These are phyloP conservation scores for Setaria italica DNA, from an alignment of 202 grass and related monocot genomes.

Conservation along the genomic window DNA sequence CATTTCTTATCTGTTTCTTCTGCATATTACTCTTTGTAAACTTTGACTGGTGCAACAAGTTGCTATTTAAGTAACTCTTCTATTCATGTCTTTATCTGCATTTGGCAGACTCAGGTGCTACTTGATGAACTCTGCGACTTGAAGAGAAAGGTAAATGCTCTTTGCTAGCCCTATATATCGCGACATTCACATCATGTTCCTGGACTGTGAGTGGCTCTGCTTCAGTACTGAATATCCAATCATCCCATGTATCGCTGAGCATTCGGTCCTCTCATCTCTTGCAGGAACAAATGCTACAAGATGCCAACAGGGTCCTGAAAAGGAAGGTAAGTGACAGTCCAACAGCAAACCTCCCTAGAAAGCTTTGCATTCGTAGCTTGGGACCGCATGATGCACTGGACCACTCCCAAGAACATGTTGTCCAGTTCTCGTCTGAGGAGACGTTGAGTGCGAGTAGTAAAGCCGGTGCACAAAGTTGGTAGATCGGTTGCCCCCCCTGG, in stretches of 20 bases:
- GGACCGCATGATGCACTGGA: constrained; percentile 36
- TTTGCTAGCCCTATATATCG: neutral
- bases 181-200: neutral
- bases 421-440: neutral
- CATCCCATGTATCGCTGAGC: neutral
- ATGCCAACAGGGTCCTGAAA: constrained; percentile 73
- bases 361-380: constrained; percentile 30
- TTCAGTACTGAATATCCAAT: neutral
- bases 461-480: neutral
- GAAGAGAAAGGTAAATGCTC: constrained; percentile 66
- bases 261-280: neutral
- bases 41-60: neutral
- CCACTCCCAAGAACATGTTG: neutral
- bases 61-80: constrained; percentile 27
- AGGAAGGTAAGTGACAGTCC: constrained; percentile 64
- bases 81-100: constrained; percentile 35
- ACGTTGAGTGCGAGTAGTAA: constrained; percentile 27
- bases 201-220: neutral
- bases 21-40: neutral
- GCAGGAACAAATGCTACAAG: constrained; percentile 73
- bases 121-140: constrained; percentile 70
- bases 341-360: constrained; percentile 20
- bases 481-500: neutral
- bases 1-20: neutral
- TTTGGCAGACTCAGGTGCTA: constrained; percentile 65